Evolutionary conservation across 805 yeast genomes (phyloP), one percentile per base, ranked within the genome.

Genomic region (Ogataea wickerhamii): DNA sequence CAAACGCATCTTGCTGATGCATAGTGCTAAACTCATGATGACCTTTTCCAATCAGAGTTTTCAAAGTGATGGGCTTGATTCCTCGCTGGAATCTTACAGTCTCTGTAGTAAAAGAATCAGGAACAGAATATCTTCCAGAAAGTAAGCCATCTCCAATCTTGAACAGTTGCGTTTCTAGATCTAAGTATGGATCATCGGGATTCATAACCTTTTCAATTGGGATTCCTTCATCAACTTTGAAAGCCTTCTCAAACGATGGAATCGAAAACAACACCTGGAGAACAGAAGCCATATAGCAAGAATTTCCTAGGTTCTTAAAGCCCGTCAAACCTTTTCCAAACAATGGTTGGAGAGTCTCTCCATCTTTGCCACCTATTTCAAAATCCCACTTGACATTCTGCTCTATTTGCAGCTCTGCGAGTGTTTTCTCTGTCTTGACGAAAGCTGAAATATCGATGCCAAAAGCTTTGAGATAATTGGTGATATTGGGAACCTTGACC

Each of bases 341-440:
- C 1, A 91, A 66, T 2, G 87, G 86, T 10, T 59, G 52, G 37
- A 84, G 64, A 32, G 72, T 72, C 31, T 73, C 75, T 25, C 96
- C 96, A 43, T 78, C 67, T 1, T 78, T 75, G 35, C 80, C 80
- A 12, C 79, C 80, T 76, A 89, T 76, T 43, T 79, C 77, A 63
- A 93, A 93, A 46, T 91, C 95, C 96, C 97, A 93, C 49, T 82
- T 82, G 62, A 87, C 55, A 58, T 93, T 93, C 56, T 89, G 97
- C 56, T 89, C 97, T 38, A 93, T 74, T 63, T 93, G 95, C 45
- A 93, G 64, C 60, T 93, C 98, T 2, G 89, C 76, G 52, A 93
- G 66, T 20, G 82, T 80, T 64, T 89, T 91, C 59, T 93, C 99
- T 1, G 94, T 87, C 49, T 89, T 87, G 14, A 66, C 66, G 17